These are phyloP conservation scores for Glycyrrhiza uralensis DNA, from an alignment of 306 rosid genomes.

Conservation along the genomic window DNA sequence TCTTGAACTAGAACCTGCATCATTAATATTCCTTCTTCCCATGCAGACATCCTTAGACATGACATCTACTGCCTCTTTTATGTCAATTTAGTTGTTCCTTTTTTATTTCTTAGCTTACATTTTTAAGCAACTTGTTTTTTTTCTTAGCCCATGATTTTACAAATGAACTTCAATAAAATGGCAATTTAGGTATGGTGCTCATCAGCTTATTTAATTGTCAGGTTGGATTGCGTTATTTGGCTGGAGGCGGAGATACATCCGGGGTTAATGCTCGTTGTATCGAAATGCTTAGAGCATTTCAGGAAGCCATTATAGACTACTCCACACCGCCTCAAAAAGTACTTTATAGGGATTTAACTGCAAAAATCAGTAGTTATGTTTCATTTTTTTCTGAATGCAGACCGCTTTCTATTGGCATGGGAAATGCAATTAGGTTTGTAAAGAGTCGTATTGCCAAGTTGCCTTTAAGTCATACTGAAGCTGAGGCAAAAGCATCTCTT, in stretches of 20 bases:
- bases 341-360: slow-evolving; percentile 71
- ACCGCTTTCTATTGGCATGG: slow-evolving; percentile 88
- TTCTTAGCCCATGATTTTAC: not conserved
- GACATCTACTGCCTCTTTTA: not conserved
- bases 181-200: slow-evolving; percentile 8
- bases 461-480: slow-evolving; percentile 53
- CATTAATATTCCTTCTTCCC: not conserved
- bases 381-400: slow-evolving; percentile 81
- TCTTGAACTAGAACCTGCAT: not conserved
- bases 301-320: slow-evolving; percentile 73
- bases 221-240: slow-evolving; percentile 75
- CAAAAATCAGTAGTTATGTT: slow-evolving; percentile 69
- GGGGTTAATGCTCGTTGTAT: slow-evolving; percentile 89
- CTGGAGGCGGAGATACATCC: slow-evolving; percentile 72
- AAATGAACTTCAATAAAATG: not conserved
- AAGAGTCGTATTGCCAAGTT: slow-evolving; percentile 61
- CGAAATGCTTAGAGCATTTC: slow-evolving; percentile 80
- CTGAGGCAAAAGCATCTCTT: slow-evolving; percentile 69
- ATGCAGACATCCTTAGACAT: not conserved
- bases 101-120: not conserved
- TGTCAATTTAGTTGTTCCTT: slow-evolving; percentile 12
- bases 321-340: slow-evolving; percentile 65
- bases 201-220: slow-evolving; percentile 34
- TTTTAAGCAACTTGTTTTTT: not conserved
- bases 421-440: slow-evolving; percentile 76